These are phyloP conservation scores for Plasmodium coatneyi DNA, from an alignment of 169 alveolate genomes.

Conservation along the genomic window DNA sequence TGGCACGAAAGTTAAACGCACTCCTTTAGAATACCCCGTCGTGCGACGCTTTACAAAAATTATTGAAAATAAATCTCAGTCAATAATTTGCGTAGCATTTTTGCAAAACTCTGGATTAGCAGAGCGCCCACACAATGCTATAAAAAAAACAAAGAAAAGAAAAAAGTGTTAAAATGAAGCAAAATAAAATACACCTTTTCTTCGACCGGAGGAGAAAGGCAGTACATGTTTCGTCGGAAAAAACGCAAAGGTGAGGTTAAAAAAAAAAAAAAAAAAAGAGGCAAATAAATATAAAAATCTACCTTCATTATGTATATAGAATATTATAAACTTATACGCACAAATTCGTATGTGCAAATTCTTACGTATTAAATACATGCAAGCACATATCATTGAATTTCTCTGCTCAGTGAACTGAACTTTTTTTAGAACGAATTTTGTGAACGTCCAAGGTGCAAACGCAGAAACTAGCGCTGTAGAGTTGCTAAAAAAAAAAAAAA, in stretches of 20 bases:
- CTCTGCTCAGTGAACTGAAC: background rate
- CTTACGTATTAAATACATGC: background rate
- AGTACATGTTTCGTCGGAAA: background rate
- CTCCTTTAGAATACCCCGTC: background rate
- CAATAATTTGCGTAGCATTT: background rate
- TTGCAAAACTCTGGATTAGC: background rate
- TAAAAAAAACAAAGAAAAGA: background rate
- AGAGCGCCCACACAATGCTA: background rate
- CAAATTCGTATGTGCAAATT: background rate
- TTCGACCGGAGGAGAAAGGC: background rate
- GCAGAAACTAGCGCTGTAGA: background rate
- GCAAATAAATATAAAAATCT: background rate
- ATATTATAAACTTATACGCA: background rate
- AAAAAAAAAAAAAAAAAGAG: background rate
- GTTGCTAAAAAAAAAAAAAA: background rate
- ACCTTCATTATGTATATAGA: background rate
- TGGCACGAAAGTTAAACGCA: background rate
- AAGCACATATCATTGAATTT: background rate
- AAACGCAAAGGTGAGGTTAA: background rate
- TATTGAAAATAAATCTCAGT: background rate
- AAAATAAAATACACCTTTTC: background rate
- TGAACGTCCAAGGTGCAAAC: background rate
- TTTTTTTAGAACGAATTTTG: background rate
- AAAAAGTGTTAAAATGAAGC: background rate
- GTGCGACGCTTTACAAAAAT: background rate